These are phyloP conservation scores for Penicillium alfredii DNA, from an alignment of 495 filamentous ascomycete species.

Conservation along the genomic window DNA sequence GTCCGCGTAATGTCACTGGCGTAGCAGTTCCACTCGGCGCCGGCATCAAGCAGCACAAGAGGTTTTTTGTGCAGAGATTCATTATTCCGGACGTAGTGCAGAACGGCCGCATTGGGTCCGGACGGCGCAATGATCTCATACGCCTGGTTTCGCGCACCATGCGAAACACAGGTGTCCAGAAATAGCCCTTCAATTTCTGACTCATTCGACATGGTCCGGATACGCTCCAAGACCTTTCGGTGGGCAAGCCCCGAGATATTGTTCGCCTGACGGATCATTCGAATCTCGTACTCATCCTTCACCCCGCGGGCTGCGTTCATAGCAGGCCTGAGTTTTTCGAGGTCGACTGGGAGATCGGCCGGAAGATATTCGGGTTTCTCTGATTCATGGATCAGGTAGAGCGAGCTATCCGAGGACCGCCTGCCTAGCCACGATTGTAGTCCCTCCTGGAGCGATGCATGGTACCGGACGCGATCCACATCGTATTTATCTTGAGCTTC, in stretches of 20 bases:
- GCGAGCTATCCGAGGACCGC: slow-evolving; percentile 36
- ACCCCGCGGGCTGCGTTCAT: slow-evolving; percentile 68
- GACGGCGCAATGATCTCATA: slow-evolving; percentile 83
- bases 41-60: slow-evolving; percentile 78
- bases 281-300: slow-evolving; percentile 77
- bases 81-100: slow-evolving; percentile 84
- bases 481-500: slow-evolving; percentile 71
- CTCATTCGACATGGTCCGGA: slow-evolving; percentile 64
- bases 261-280: slow-evolving; percentile 72
- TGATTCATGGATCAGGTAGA: slow-evolving; percentile 36
- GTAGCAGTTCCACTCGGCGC: slow-evolving; percentile 79
- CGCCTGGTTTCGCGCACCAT: slow-evolving; percentile 69
- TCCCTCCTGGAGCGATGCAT: slow-evolving; percentile 56
- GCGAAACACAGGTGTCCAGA: slow-evolving; percentile 58
- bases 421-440: slow-evolving; percentile 56
- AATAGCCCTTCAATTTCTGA: slow-evolving; percentile 78
- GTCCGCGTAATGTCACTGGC: slow-evolving; percentile 89
- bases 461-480: slow-evolving; percentile 67
- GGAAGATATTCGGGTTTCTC: slow-evolving; percentile 42
- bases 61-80: slow-evolving; percentile 59
- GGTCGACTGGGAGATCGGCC: slow-evolving; percentile 44
- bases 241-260: slow-evolving; percentile 70
- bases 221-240: slow-evolving; percentile 53
- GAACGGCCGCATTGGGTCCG: slow-evolving; percentile 67
- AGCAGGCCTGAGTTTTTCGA: slow-evolving; percentile 49